Evolutionary conservation across 371 early-diverging fungal species (phyloP).

Genomic region (Chytridiales sp.): DNA sequence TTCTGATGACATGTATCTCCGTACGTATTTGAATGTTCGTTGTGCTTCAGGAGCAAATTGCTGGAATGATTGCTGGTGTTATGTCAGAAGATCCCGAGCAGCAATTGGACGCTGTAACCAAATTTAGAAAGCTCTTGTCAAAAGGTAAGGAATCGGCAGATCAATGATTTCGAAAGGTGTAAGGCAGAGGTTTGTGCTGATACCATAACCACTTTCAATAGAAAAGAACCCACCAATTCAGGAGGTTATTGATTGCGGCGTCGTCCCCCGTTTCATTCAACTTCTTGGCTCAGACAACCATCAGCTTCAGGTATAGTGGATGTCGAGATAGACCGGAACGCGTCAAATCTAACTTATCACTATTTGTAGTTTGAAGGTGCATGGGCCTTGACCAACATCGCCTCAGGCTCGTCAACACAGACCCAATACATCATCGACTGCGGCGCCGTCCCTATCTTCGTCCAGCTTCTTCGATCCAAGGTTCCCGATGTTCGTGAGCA

Average conservation of each 20-base stretch:
- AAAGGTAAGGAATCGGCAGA: conserved; percentile 52
- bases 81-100: conserved; percentile 73
- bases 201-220: conserved; percentile 6
- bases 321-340: neutral
- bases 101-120: conserved; percentile 83
- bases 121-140: conserved; percentile 95
- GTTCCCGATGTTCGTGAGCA: conserved; percentile 97
- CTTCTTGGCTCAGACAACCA: conserved; percentile 77
- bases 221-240: conserved; percentile 98
- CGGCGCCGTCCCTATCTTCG: conserved; percentile 92
- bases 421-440: conserved; percentile 93
- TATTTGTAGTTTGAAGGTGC: conserved; percentile 93
- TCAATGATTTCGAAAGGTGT: neutral
- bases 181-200: conserved; percentile 1
- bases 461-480: conserved; percentile 83
- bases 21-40: neutral
- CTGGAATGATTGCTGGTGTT: conserved; percentile 72
- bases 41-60: conserved; percentile 65
- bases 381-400: conserved; percentile 99
- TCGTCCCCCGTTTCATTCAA: conserved; percentile 95
- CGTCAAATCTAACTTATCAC: conserved; percentile 5
- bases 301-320: conserved; percentile 76
- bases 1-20: neutral
- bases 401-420: conserved; percentile 96
- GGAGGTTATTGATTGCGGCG: conserved; percentile 92